Evolutionary conservation across 352 stramenopile genomes (phyloP).

Genomic region (Thalassiosira mediterranea): DNA sequence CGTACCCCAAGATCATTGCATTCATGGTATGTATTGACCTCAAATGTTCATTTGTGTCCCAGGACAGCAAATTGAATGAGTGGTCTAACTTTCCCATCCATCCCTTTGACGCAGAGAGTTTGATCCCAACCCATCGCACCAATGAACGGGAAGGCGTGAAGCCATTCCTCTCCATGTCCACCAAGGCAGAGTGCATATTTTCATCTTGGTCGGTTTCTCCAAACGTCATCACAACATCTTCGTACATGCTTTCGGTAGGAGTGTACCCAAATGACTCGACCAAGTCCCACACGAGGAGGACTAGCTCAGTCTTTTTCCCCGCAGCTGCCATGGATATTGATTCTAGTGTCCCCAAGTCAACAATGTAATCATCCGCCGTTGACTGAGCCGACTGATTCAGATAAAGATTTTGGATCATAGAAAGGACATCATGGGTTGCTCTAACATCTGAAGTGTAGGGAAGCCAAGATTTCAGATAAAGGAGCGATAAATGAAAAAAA

Average conservation of each 20-base stretch:
- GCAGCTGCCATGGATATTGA: conserved; percentile 50
- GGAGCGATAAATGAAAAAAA: conserved; percentile 2
- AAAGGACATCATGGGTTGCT: conserved; percentile 31
- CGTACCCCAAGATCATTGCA: conserved; percentile 35
- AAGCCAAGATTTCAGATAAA: too few relatives aligned
- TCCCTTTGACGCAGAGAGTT: conserved; percentile 48
- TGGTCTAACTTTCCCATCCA: conserved; percentile 24
- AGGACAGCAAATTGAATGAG: conserved; percentile 35
- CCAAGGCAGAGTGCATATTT: conserved; percentile 54
- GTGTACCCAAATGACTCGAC: conserved; percentile 57
- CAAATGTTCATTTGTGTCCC: conserved; percentile 29
- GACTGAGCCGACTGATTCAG: not conserved
- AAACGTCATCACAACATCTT: conserved; percentile 73
- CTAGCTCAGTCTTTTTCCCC: conserved; percentile 48
- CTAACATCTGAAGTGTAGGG: conserved; percentile 18
- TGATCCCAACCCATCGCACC: conserved; percentile 52
- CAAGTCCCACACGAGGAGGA: conserved; percentile 69
- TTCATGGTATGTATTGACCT: conserved; percentile 39
- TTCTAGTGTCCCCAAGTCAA: conserved; percentile 75
- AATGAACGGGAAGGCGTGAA: conserved; percentile 55
- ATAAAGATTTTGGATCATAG: conserved; percentile 36
- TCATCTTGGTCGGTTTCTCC: conserved; percentile 23
- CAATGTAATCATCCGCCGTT: conserved; percentile 26
- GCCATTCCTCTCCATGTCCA: conserved; percentile 70
- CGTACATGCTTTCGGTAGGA: conserved; percentile 67